Percentiles rank a stretch among this genome's conserved stretches.
These are phyloP conservation scores for Euphrasia arctica DNA, from an alignment of 305 asterid genomes.

Conservation along the genomic window DNA sequence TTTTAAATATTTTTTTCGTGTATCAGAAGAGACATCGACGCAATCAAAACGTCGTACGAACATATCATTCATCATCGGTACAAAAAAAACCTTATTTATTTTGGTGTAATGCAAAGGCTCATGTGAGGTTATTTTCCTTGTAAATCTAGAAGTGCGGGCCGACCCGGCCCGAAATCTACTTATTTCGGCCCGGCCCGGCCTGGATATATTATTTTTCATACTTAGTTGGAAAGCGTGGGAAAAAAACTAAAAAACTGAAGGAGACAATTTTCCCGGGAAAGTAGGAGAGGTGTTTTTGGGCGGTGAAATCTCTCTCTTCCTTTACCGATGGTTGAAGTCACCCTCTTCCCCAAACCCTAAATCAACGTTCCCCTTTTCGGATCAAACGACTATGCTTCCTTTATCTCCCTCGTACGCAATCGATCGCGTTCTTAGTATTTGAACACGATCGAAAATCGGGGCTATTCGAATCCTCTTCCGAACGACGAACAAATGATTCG, in stretches of 20 bases:
- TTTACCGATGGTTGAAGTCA: slow-evolving; percentile 37
- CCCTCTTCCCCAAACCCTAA: slow-evolving; percentile 31
- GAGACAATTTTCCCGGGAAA: slow-evolving; percentile 13
- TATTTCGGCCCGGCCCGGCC: background rate
- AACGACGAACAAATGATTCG: slow-evolving; percentile 34
- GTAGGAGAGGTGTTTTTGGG: slow-evolving; percentile 24
- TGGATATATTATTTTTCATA: background rate
- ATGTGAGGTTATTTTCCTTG: no score
- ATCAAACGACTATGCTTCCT: background rate
- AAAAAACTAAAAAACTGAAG: background rate
- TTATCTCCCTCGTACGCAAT: background rate
- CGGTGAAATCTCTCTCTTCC: slow-evolving; percentile 25
- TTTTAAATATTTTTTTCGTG: background rate
- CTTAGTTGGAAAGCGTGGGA: background rate
- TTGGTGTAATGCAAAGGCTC: no score
- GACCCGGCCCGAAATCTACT: background rate
- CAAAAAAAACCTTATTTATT: background rate
- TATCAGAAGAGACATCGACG: background rate
- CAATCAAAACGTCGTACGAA: background rate
- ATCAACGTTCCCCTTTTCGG: background rate
- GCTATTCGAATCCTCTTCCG: background rate
- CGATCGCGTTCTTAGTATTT: background rate
- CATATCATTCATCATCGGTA: background rate
- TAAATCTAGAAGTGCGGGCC: no score
- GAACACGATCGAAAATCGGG: background rate